Evolutionary conservation across 2,329 filamentous ascomycete genomes (phyloP), one percentile per base, ranked within the genome.

Genomic region (Fusarium drepaniforme): DNA sequence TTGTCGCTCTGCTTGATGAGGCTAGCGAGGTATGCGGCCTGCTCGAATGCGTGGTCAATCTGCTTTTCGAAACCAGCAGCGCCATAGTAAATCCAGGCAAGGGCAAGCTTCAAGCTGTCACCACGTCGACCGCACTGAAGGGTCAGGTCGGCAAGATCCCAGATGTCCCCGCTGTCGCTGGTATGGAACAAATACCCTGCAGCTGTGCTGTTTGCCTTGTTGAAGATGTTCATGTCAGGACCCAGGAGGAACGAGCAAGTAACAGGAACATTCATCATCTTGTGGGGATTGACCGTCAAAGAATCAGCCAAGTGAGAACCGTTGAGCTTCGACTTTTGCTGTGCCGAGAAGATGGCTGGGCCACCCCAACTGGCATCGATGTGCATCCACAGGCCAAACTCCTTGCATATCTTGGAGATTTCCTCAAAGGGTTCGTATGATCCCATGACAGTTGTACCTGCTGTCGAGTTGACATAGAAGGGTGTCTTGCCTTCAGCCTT

Each of bases 401-500:
- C 87, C 74, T 90, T 88, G 84, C 94, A 97, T 21, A 98, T 87
- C 33, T 85, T 86, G 0, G 92, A 88, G 72, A 98, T 92, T 4
- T 88, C 89, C 15, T 87, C 83, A 77, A 98, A 92, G 0, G 94
- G 94, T 79, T 98, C 96, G 81, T 93, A 99, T 1, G 94, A 95
- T 18, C 97, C 97, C 73, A 96, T 87, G 3, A 98, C 96, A 0
- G 97, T 99, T 1, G 96, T 98, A 21, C 97, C 97, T 1, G 97
- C 96, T 0, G 97, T 98, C 8, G 96, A 94, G 81, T 98, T 98
- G 81, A 98, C 94, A 84, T 97, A 98, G 71, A 99, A 93, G 0
- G 97, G 96, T 1, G 93, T 97, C 80, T 92, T 91, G 38, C 94
- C 94, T 60, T 91, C 87, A 0, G 81, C 78, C 77, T 91, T 91